phyloP scores from a whole-genome alignment of 495 filamentous ascomycete genomes.

The Aspergillus sclerotiicarbonarius region DNA sequence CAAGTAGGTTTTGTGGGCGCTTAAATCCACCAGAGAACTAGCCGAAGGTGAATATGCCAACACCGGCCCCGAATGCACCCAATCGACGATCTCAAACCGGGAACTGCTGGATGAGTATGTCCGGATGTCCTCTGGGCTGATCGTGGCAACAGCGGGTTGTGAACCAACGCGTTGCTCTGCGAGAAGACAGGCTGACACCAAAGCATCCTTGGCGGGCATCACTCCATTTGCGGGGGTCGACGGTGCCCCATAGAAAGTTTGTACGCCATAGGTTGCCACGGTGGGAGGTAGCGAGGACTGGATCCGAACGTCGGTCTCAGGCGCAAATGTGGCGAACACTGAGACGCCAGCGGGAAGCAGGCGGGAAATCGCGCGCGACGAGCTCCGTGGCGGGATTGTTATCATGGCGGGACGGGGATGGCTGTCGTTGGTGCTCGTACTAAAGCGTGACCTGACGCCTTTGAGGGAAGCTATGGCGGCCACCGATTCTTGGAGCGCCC shows the following conservation, averaged over 20 bases:
- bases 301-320: too few relatives aligned
- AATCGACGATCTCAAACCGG: slow-evolving; percentile 17
- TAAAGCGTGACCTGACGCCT: not conserved
- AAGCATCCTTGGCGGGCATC: too few relatives aligned
- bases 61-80: slow-evolving; percentile 3
- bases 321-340: too few relatives aligned
- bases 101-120: not conserved
- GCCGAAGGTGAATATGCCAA: slow-evolving; percentile 9
- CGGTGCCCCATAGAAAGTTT: too few relatives aligned
- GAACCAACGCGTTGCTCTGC: not conserved
- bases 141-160: not conserved
- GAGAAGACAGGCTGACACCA: too few relatives aligned
- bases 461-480: not conserved
- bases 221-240: too few relatives aligned
- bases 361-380: not conserved
- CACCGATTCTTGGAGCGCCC: not conserved
- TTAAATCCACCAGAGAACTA: slow-evolving; percentile 9
- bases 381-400: not conserved
- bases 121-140: not conserved
- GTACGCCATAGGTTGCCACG: too few relatives aligned
- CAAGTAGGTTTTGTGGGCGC: slow-evolving; percentile 27
- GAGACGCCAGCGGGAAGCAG: not conserved
- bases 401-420: not conserved
- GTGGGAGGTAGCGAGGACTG: too few relatives aligned
- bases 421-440: not conserved